Percentiles rank a stretch among this genome's conserved stretches.
Evolutionary conservation across 2,329 filamentous ascomycete genomes (phyloP).

Genomic region (Coleophoma cylindrospora): DNA sequence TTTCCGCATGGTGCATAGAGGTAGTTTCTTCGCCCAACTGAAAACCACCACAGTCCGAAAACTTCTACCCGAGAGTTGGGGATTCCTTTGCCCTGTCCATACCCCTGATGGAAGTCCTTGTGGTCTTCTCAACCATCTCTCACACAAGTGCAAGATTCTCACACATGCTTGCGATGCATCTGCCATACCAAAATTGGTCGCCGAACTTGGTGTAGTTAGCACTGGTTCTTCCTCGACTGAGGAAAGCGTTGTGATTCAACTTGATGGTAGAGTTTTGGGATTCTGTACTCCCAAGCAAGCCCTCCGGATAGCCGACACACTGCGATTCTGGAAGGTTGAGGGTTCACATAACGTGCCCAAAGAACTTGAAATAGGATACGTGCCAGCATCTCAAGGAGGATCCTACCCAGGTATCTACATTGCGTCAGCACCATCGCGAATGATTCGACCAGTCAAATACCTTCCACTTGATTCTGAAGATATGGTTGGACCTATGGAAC

Average conservation of each 20-base stretch:
- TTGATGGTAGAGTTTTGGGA: constrained; percentile 85
- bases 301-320: constrained; percentile 73
- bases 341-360: constrained; percentile 74
- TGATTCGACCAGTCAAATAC: constrained; percentile 91
- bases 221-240: constrained; percentile 73
- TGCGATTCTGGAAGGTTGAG: constrained; percentile 94
- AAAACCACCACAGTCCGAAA: constrained; percentile 98
- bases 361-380: constrained; percentile 85
- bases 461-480: constrained; percentile 81
- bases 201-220: constrained; percentile 73
- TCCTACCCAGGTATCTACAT: constrained; percentile 96
- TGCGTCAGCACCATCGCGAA: constrained; percentile 77
- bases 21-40: constrained; percentile 95
- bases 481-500: constrained; percentile 87
- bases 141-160: constrained; percentile 89
- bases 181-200: constrained; percentile 65
- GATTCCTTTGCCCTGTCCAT: constrained; percentile 94
- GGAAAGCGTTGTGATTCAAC: constrained; percentile 82
- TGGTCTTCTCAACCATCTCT: constrained; percentile 88
- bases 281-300: constrained; percentile 87
- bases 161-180: constrained; percentile 72
- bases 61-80: constrained; percentile 93
- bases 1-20: constrained; percentile 98
- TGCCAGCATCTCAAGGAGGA: constrained; percentile 83
- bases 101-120: constrained; percentile 95